Conservation (phyloP, 306 rosid genomes). For the Casuarina equisetifolia region DNA sequence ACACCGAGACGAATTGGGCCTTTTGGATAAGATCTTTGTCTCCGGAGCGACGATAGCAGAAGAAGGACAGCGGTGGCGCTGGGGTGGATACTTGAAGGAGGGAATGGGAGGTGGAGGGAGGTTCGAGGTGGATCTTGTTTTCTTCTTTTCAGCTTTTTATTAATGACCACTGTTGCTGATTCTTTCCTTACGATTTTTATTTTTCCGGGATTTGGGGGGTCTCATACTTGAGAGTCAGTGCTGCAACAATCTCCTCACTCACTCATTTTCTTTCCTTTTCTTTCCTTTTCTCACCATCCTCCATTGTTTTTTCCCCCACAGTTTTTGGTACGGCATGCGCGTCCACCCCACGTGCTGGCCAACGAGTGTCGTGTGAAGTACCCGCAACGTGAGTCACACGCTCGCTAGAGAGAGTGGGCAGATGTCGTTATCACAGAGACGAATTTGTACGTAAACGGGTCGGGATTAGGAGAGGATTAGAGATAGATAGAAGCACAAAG, state of each 20-base stretch:
- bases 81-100: conserved; percentile 15
- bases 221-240: conserved; percentile 42
- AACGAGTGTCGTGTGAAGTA: too few species aligned
- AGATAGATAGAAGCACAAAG: conserved; percentile 31
- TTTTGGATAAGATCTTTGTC: background rate
- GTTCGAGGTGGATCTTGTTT: conserved; percentile 98
- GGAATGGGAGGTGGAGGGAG: conserved; percentile 48
- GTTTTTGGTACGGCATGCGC: background rate
- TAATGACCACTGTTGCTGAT: conserved; percentile 34
- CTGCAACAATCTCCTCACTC: conserved; percentile 13
- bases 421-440: conserved; percentile 15
- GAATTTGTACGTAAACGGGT: conserved; percentile 33
- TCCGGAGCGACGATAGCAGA: background rate
- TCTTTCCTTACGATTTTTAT: conserved; percentile 36
- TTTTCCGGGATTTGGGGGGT: conserved; percentile 60
- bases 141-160: conserved; percentile 51
- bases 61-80: background rate
- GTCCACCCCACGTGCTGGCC: background rate
- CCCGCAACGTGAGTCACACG: background rate
- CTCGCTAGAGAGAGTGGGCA: background rate
- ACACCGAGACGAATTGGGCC: background rate
- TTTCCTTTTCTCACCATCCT: background rate
- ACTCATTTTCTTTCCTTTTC: background rate
- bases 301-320: too few species aligned
- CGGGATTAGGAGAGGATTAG: conserved; percentile 32